Conservation (phyloP, 495 filamentous ascomycete species). For the Baudoinia panamericana region DNA sequence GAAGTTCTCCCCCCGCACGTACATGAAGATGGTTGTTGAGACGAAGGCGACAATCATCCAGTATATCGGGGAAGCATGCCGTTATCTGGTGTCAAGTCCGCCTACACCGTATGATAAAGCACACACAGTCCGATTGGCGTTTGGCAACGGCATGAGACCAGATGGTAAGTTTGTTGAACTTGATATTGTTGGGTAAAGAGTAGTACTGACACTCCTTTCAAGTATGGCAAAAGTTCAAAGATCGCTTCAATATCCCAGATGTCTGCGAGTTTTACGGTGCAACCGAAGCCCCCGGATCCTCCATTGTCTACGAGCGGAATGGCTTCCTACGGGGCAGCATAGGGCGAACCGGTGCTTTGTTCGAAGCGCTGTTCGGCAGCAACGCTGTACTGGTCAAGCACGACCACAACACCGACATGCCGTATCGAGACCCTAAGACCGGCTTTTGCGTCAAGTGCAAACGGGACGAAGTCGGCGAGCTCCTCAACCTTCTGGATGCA, state of each 20-base stretch:
- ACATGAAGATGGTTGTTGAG: constrained; percentile 67
- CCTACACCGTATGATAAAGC: constrained; percentile 61
- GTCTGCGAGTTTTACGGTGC: constrained; percentile 85
- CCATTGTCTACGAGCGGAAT: constrained; percentile 67
- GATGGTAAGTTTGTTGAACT: no score
- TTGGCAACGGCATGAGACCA: constrained; percentile 84
- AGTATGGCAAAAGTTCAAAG: constrained; percentile 77
- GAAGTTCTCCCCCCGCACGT: constrained; percentile 69
- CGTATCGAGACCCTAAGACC: constrained; percentile 56
- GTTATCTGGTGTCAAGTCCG: constrained; percentile 70
- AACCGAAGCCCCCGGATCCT: constrained; percentile 62
- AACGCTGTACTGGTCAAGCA: constrained; percentile 51
- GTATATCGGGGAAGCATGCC: constrained; percentile 90
- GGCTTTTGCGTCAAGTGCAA: constrained; percentile 52
- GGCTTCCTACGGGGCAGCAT: constrained; percentile 67
- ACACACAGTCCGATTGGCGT: constrained; percentile 65
- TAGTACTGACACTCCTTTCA: no score
- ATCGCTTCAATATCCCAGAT: constrained; percentile 68
- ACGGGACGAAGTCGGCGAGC: constrained; percentile 60
- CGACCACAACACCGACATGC: constrained; percentile 58
- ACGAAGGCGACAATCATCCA: constrained; percentile 71
- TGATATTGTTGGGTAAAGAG: no score
- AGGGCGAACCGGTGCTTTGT: constrained; percentile 50
- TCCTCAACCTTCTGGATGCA: constrained; percentile 61
- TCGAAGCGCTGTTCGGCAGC: constrained; percentile 36